Evolutionary conservation across 139 green algal genomes (phyloP).

Genomic region (Edaphochlamys debaryana): DNA sequence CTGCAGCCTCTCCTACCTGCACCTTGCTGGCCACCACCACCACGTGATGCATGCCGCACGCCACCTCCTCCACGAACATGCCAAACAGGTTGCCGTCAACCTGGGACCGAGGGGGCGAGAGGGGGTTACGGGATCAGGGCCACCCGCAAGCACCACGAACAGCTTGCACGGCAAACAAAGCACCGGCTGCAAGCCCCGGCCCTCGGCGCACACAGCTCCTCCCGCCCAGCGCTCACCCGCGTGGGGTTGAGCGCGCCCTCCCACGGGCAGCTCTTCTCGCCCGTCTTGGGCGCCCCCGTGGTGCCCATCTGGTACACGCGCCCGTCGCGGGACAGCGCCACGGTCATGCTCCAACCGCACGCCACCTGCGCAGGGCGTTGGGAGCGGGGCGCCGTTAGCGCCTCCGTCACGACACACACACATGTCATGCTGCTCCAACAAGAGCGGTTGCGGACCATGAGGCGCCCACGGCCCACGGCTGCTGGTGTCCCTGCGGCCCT

Average conservation of each 20-base stretch:
- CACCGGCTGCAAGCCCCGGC: no score
- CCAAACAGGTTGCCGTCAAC: constrained; percentile 57
- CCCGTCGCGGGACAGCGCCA: constrained; percentile 75
- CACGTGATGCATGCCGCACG: constrained; percentile 75
- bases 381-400: not conserved
- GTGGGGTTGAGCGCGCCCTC: constrained; percentile 68
- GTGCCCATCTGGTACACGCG: constrained; percentile 83
- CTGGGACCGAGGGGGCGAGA: not conserved
- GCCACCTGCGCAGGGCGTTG: constrained; percentile 63
- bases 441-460: no score
- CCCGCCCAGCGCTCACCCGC: no score
- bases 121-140: no score
- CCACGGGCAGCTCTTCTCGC: constrained; percentile 62
- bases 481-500: no score
- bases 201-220: no score
- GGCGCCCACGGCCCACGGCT: no score
- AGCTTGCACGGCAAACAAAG: no score
- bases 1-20: constrained; percentile 9
- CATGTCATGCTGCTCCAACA: no score
- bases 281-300: constrained; percentile 68
- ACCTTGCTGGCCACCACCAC: constrained; percentile 60
- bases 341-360: constrained; percentile 83
- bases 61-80: constrained; percentile 64
- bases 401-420: not conserved
- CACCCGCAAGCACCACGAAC: no score